Evolutionary conservation across 306 rosid species (phyloP), one percentile per base, ranked within the genome.

Genomic region (Fagus sylvatica): DNA sequence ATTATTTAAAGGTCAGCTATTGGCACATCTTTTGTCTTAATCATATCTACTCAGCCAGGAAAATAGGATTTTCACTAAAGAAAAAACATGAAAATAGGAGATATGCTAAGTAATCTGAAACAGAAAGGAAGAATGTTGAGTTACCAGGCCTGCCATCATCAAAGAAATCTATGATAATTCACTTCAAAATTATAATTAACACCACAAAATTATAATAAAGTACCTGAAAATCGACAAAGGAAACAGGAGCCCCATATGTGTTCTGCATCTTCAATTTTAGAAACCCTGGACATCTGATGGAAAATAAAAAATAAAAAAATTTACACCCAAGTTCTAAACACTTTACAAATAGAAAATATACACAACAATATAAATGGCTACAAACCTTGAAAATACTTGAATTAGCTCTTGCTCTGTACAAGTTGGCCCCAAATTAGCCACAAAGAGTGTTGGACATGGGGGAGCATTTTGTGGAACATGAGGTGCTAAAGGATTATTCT

Each of bases 151-250:
- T 13, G 48, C 12, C 7, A 6, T 40, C 71, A 37, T 66, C 15
- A 8, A 59, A 49, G 42, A 49, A 34, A 17, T 37, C 22, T 30
- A 19, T 7, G 15, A 74, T 36, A 16, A 55, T 54, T 41, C 28
- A 32, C 10, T 46, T 19, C 61, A 81, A 67, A 32, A 37, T 36
- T 8, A 32, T 11, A 37, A 10, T 30, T 28, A 69, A 32, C 15
- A 59, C 36, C 69, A 49, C 36, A 39, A 34, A 75, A 48, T 49
- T 30, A 30, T 7, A 32, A 74, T 28, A 42, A 12, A 77, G 76
- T 66, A 94, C 98, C 97, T 93, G 90, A 89, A 95, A 93, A 83
- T 95, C 98, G 80, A 91, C 97, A 84, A 95, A 95, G 75, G 98
- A 97, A 60, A 95, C 99, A 13, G 97, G 97, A 75, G 98, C 85